A percentile compares a stretch with the other conserved stretches of the same genome.
Evolutionary conservation across 352 stramenopile species (phyloP).

Genomic region (Phytophthora gonapodyides): DNA sequence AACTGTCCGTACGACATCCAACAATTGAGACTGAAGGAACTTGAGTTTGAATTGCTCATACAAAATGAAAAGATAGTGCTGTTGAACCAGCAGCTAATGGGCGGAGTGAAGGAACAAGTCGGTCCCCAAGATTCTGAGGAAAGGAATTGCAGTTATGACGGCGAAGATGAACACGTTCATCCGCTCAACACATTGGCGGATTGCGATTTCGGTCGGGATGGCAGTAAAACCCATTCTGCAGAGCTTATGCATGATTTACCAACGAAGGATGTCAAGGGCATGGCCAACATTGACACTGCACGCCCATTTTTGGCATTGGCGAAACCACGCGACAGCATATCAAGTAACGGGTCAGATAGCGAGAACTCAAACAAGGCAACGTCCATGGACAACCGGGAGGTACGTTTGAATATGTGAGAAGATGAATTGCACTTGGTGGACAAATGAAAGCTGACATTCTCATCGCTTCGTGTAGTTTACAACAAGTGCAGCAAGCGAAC

Average conservation of each 20-base stretch:
- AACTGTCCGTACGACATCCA: not conserved
- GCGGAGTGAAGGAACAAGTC: slow-evolving; percentile 12
- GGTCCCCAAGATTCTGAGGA: not conserved
- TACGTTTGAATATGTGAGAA: slow-evolving; percentile 2
- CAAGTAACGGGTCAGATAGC: slow-evolving; percentile 19
- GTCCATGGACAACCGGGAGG: slow-evolving; percentile 15
- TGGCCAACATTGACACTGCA: not conserved
- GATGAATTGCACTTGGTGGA: not conserved
- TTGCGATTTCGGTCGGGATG: not conserved
- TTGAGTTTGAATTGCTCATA: slow-evolving; percentile 30
- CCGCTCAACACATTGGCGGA: not conserved
- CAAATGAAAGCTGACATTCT: not conserved
- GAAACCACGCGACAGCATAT: slow-evolving; percentile 17
- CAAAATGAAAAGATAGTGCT: slow-evolving; percentile 34
- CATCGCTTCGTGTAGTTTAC: not conserved
- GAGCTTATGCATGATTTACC: not conserved
- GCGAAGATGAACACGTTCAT: slow-evolving; percentile 3
- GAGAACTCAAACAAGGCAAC: not conserved
- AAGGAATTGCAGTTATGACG: not conserved
- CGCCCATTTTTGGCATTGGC: slow-evolving; percentile 22
- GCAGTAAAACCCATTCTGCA: not conserved
- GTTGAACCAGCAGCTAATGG: slow-evolving; percentile 22
- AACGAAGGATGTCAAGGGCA: not conserved
- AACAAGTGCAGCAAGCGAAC: slow-evolving; percentile 12
- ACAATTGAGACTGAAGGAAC: not conserved